A percentile compares a stretch with the other conserved stretches of the same genome.
These are phyloP conservation scores for Nicotiana sylvestris DNA, from an alignment of 257 asterid species.

Conservation along the genomic window DNA sequence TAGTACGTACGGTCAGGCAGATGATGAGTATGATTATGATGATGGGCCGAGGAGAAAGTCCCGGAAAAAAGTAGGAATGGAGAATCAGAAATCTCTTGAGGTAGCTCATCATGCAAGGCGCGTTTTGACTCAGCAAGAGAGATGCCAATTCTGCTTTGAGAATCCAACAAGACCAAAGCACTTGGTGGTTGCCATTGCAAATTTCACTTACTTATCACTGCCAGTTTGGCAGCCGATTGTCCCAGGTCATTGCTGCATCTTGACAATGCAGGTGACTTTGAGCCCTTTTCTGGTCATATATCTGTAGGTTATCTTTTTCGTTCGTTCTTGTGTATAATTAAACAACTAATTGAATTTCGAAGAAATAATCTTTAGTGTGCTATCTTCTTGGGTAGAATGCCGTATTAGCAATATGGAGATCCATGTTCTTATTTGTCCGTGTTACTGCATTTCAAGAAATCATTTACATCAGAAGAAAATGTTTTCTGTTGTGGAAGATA, in stretches of 20 bases:
- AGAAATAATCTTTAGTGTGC: not conserved
- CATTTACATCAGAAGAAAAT: not conserved
- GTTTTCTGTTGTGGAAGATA: not conserved
- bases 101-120: slow-evolving; percentile 50
- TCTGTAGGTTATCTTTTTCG: not conserved
- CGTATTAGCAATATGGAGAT: not conserved
- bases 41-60: slow-evolving; percentile 65
- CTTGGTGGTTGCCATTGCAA: slow-evolving; percentile 76
- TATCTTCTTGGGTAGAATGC: not conserved
- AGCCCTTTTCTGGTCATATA: not conserved
- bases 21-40: slow-evolving; percentile 93
- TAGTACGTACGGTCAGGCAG: slow-evolving; percentile 59
- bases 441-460: not conserved
- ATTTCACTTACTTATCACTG: slow-evolving; percentile 71
- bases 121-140: slow-evolving; percentile 72
- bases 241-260: slow-evolving; percentile 84
- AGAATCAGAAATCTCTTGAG: slow-evolving; percentile 39
- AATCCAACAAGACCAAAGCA: slow-evolving; percentile 87
- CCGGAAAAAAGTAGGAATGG: slow-evolving; percentile 53
- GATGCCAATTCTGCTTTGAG: slow-evolving; percentile 88
- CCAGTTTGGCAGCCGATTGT: slow-evolving; percentile 76
- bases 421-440: not conserved
- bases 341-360: not conserved
- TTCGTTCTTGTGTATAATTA: not conserved
- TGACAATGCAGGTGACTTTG: slow-evolving; percentile 72